phyloP scores from a whole-genome alignment of 2,329 filamentous ascomycete species.

The Zopfia rhizophila region DNA sequence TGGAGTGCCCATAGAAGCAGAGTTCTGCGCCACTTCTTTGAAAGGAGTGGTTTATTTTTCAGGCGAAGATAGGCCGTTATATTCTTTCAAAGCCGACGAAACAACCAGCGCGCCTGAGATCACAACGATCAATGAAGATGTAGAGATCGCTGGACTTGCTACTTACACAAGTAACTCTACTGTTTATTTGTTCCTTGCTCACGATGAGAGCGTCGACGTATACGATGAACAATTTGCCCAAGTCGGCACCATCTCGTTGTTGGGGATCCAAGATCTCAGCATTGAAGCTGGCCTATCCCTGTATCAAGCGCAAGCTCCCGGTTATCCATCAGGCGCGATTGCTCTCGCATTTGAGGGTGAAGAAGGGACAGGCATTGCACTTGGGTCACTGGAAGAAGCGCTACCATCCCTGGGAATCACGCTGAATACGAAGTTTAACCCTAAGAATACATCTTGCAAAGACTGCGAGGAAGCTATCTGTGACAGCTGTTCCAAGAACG shows the following conservation, averaged over 20 bases:
- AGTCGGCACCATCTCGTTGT: constrained; percentile 28
- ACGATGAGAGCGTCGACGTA: constrained; percentile 35
- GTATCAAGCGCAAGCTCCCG: constrained; percentile 25
- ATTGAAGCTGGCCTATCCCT: constrained; percentile 40
- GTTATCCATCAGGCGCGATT: constrained; percentile 29
- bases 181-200: constrained; percentile 38
- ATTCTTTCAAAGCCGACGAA: constrained; percentile 42
- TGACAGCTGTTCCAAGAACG: constrained; percentile 32
- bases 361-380: constrained; percentile 33
- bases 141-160: constrained; percentile 35
- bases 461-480: constrained; percentile 28
- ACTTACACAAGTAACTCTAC: constrained; percentile 28
- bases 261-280: constrained; percentile 36
- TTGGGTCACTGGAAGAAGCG: constrained; percentile 30
- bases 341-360: constrained; percentile 41
- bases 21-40: constrained; percentile 33
- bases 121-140: constrained; percentile 23
- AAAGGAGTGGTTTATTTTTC: constrained; percentile 40
- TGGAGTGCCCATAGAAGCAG: constrained; percentile 37
- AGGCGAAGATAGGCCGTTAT: constrained; percentile 36
- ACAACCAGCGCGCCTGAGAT: constrained; percentile 29
- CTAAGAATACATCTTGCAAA: constrained; percentile 27
- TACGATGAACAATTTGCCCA: constrained; percentile 29
- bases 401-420: constrained; percentile 28
- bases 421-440: constrained; percentile 32